A percentile compares a stretch with the other conserved stretches of the same genome.
phyloP scores from a whole-genome alignment of 176 grass and related monocot genomes.

The Bromus sterilis region DNA sequence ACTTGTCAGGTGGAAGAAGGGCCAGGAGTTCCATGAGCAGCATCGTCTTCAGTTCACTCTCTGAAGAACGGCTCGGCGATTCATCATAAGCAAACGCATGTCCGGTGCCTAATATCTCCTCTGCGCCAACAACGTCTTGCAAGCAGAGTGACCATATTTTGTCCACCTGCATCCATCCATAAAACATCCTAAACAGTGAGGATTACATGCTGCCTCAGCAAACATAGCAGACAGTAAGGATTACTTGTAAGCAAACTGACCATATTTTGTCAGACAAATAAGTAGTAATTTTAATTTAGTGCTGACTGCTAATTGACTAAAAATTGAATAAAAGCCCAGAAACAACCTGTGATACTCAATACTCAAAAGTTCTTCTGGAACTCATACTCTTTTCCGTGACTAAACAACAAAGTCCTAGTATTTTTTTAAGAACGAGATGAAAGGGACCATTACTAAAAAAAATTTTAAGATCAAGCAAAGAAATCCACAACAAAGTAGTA shows the following conservation, averaged over 20 bases:
- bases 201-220: neutral
- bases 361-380: neutral
- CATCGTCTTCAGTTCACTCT: conserved; percentile 14
- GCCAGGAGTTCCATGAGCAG: conserved; percentile 23
- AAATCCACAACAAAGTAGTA: neutral
- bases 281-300: neutral
- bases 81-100: conserved; percentile 13
- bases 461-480: neutral
- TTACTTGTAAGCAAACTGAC: neutral
- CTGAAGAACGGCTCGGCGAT: neutral
- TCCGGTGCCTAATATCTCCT: conserved; percentile 8
- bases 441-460: neutral
- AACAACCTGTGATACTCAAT: neutral
- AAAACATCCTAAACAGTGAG: conserved; percentile 1
- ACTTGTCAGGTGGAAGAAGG: conserved; percentile 25
- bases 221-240: neutral
- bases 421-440: neutral
- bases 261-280: neutral
- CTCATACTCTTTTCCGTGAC: neutral
- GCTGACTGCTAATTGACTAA: neutral
- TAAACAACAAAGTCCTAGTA: neutral
- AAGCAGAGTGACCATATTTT: conserved; percentile 41
- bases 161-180: conserved; percentile 34
- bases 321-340: neutral
- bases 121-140: neutral